These are phyloP conservation scores for Flueggea neowawraea DNA, from an alignment of 441 rosid genomes.

Conservation along the genomic window DNA sequence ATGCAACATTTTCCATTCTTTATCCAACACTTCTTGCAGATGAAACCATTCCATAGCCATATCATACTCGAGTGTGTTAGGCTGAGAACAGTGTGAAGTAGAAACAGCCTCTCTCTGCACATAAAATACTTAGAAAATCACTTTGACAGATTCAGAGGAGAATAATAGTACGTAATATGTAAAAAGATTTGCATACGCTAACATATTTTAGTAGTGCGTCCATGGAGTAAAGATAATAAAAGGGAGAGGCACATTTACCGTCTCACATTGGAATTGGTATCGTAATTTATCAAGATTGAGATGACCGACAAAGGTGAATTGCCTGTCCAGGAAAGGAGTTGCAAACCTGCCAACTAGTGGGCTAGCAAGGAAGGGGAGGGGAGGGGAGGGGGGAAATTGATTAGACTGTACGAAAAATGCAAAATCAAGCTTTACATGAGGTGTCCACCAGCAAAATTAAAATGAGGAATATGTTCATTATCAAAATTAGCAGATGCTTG, in stretches of 20 bases:
- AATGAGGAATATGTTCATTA: no score
- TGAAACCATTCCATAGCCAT: slow-evolving; percentile 88
- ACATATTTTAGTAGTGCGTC: neutral
- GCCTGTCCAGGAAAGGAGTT: slow-evolving; percentile 48
- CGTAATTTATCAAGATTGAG: slow-evolving; percentile 40
- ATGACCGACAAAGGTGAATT: slow-evolving; percentile 61
- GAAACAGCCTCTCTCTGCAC: slow-evolving; percentile 70
- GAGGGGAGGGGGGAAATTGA: slow-evolving; percentile 1
- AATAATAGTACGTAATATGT: no score
- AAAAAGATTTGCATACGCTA: no score
- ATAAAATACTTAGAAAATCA: slow-evolving; percentile 5
- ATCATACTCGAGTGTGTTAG: slow-evolving; percentile 77
- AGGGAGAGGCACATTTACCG: slow-evolving; percentile 32
- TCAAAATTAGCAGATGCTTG: neutral
- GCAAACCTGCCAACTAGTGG: slow-evolving; percentile 66
- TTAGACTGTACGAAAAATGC: neutral
- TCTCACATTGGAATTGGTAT: slow-evolving; percentile 50
- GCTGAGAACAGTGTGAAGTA: slow-evolving; percentile 89
- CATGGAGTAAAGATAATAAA: slow-evolving; percentile 1
- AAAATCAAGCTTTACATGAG: neutral
- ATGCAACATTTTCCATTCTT: slow-evolving; percentile 27
- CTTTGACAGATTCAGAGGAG: no score
- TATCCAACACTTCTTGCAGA: slow-evolving; percentile 41
- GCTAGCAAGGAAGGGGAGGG: no score
- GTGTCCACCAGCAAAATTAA: neutral